These are phyloP conservation scores for Lachnellula cervina DNA, from an alignment of 2,329 filamentous ascomycete genomes.

Conservation along the genomic window DNA sequence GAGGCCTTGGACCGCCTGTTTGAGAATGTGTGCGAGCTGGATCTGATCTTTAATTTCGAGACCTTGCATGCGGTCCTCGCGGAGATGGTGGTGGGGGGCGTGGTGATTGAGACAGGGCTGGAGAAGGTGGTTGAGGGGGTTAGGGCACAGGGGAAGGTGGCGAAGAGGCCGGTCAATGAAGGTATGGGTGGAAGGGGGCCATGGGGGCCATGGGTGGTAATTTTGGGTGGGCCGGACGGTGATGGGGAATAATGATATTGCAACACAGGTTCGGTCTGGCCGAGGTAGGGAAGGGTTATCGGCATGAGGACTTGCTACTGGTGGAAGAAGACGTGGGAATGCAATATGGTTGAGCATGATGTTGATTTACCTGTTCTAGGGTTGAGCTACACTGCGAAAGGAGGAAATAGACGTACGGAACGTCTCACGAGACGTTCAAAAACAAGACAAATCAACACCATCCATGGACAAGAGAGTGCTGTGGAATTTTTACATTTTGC, in stretches of 20 bases:
- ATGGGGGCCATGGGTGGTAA: constrained; percentile 35
- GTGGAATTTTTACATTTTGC: too few species aligned
- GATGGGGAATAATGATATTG: constrained; percentile 4
- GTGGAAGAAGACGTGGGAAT: too few species aligned
- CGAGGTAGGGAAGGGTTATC: too few species aligned
- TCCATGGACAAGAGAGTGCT: too few species aligned
- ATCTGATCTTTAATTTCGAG: constrained; percentile 99
- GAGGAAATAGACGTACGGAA: too few species aligned
- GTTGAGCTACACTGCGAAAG: too few species aligned
- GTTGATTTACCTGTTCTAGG: too few species aligned
- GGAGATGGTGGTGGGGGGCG: constrained; percentile 93
- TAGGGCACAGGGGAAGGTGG: constrained; percentile 67
- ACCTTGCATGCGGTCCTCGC: constrained; percentile 84
- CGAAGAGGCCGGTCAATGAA: constrained; percentile 75
- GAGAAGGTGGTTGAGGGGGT: constrained; percentile 87
- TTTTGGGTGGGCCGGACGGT: constrained; percentile 32
- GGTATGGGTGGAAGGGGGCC: constrained; percentile 47
- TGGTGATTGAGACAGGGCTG: constrained; percentile 87
- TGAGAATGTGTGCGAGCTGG: constrained; percentile 95
- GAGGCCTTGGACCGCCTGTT: constrained; percentile 92
- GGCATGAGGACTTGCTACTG: too few species aligned
- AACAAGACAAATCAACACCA: too few species aligned
- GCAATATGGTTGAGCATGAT: too few species aligned
- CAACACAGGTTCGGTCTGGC: too few species aligned
- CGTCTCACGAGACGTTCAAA: too few species aligned